These are phyloP conservation scores for Candida manassasensis DNA, from an alignment of 805 yeast genomes.

Conservation along the genomic window DNA sequence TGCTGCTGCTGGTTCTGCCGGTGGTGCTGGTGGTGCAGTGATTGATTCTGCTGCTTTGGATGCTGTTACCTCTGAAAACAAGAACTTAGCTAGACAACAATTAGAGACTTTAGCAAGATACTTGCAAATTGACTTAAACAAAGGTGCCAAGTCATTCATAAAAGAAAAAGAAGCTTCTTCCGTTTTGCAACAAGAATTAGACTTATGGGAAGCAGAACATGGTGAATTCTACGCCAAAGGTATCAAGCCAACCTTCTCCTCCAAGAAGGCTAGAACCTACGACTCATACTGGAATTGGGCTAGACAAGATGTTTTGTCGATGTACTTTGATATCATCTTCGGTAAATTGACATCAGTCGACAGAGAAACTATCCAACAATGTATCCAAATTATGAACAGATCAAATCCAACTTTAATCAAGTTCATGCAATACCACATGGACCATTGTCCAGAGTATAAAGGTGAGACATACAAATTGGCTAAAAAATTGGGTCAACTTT, in stretches of 20 bases:
- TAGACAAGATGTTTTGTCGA: conserved; percentile 88
- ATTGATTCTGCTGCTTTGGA: conserved; percentile 95
- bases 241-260: conserved; percentile 82
- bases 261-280: conserved; percentile 90
- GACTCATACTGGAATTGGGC: conserved; percentile 99
- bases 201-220: conserved; percentile 74
- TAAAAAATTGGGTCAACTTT: conserved; percentile 83
- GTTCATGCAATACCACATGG: conserved; percentile 91
- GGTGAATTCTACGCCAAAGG: conserved; percentile 95
- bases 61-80: conserved; percentile 67
- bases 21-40: conserved; percentile 75
- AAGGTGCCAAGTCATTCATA: conserved; percentile 81
- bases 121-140: conserved; percentile 85
- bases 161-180: conserved; percentile 81
- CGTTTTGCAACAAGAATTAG: conserved; percentile 83
- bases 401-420: conserved; percentile 89
- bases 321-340: conserved; percentile 94
- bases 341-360: conserved; percentile 88
- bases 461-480: conserved; percentile 94
- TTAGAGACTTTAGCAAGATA: conserved; percentile 92
- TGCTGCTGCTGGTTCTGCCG: conserved; percentile 48
- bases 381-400: conserved; percentile 96
- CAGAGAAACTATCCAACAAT: conserved; percentile 93
- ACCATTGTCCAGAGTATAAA: conserved; percentile 72
- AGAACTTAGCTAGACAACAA: conserved; percentile 66